Conservation (phyloP, 148 eudicot species). For the Agrostemma githago region DNA sequence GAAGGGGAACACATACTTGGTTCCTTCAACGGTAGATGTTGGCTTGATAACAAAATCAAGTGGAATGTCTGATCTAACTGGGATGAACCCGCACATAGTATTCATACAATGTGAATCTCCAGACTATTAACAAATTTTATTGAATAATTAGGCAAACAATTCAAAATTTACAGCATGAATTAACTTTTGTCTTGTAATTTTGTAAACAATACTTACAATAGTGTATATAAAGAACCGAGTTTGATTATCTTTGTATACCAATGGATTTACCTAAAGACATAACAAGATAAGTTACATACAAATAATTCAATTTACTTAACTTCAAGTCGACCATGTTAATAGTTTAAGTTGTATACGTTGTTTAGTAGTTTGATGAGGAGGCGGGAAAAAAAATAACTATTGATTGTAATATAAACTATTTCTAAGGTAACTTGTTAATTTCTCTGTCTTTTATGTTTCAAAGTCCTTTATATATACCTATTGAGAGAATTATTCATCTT, state of each 20-base stretch:
- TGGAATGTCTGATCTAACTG: constrained; percentile 18
- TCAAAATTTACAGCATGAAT: background rate
- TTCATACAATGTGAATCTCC: constrained; percentile 16
- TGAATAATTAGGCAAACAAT: background rate
- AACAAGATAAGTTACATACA: background rate
- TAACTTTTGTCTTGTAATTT: background rate
- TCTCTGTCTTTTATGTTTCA: too few relatives aligned
- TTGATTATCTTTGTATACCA: constrained; percentile 16
- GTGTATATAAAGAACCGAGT: constrained; percentile 26
- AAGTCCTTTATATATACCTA: too few relatives aligned
- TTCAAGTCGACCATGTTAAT: too few relatives aligned
- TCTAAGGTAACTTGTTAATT: too few relatives aligned
- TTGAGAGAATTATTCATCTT: too few relatives aligned
- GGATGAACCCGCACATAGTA: constrained; percentile 11
- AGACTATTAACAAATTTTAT: background rate
- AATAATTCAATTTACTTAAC: too few relatives aligned
- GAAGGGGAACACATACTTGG: background rate
- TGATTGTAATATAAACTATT: too few relatives aligned
- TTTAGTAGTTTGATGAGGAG: too few relatives aligned
- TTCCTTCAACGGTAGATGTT: constrained; percentile 6
- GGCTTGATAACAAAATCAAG: constrained; percentile 8
- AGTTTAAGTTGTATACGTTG: too few relatives aligned
- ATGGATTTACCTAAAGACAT: constrained; percentile 24
- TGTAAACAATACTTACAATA: constrained; percentile 9
- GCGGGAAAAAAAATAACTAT: too few relatives aligned